phyloP scores from a whole-genome alignment of 441 rosid species.

The Francoa sonchifolia region DNA sequence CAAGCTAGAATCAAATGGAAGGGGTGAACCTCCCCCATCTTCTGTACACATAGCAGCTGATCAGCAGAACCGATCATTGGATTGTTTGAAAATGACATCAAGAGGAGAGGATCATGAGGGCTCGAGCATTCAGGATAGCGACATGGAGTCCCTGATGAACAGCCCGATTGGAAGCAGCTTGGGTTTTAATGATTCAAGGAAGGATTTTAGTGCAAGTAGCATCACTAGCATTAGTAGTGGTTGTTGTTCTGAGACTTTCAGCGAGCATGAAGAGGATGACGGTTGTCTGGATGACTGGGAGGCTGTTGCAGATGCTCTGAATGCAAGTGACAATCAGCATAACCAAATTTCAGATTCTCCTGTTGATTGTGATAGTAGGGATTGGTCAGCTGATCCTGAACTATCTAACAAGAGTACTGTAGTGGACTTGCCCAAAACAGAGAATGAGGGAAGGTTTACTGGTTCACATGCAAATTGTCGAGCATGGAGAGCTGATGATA shows the following conservation, averaged over 20 bases:
- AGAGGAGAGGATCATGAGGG: conserved; percentile 17
- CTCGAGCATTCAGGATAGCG: conserved; percentile 15
- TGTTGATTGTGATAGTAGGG: conserved; percentile 4
- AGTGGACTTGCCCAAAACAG: conserved; percentile 4
- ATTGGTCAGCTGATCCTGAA: conserved; percentile 3
- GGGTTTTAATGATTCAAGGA: conserved; percentile 16
- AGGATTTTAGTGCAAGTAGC: conserved; percentile 16
- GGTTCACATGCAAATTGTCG: conserved; percentile 12
- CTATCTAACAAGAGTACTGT: conserved; percentile 1
- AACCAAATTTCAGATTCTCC: conserved; percentile 4
- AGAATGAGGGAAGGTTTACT: conserved; percentile 3
- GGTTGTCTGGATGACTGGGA: conserved; percentile 48
- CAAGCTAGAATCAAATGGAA: conserved; percentile 20
- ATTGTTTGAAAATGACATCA: conserved; percentile 12
- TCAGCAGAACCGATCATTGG: conserved; percentile 10
- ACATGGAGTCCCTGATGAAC: conserved; percentile 20
- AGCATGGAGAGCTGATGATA: conserved; percentile 39
- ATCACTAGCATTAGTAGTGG: conserved; percentile 22
- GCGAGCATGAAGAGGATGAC: conserved; percentile 30
- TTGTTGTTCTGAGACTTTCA: conserved; percentile 26
- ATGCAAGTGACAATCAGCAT: conserved; percentile 17
- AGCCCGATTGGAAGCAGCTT: conserved; percentile 12
- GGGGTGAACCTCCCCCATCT: conserved; percentile 9
- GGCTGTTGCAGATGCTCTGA: conserved; percentile 43
- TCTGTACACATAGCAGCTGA: conserved; percentile 8